phyloP scores from a whole-genome alignment of 768 basidiomycete genomes.

The Panaeolus cyanescens region DNA sequence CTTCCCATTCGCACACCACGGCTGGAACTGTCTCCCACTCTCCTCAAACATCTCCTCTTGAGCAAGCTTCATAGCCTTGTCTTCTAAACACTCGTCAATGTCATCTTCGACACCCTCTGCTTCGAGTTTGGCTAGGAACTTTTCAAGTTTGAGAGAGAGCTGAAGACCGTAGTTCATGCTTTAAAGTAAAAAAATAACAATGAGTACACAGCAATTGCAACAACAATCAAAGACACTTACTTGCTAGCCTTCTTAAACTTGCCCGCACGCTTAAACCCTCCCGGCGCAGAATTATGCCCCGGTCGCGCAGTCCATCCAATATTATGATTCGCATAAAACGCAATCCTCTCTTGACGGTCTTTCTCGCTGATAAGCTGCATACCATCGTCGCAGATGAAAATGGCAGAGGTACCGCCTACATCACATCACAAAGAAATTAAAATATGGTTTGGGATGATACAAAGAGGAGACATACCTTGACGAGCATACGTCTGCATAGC shows the following conservation, averaged over 20 bases:
- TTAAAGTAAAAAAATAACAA: slow-evolving; percentile 2
- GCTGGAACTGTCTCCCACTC: slow-evolving; percentile 52
- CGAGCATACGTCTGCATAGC: slow-evolving; percentile 88
- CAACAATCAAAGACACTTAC: slow-evolving; percentile 22
- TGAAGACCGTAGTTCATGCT: slow-evolving; percentile 78
- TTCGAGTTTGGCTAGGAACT: slow-evolving; percentile 48
- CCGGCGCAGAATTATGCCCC: slow-evolving; percentile 64
- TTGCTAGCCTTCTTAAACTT: slow-evolving; percentile 85
- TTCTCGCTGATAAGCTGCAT: slow-evolving; percentile 66
- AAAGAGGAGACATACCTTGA: slow-evolving; percentile 49
- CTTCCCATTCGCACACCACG: slow-evolving; percentile 78
- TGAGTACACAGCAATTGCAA: background rate
- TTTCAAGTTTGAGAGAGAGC: slow-evolving; percentile 65
- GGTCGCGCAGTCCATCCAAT: slow-evolving; percentile 84
- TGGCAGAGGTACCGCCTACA: slow-evolving; percentile 65
- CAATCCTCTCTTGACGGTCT: slow-evolving; percentile 63
- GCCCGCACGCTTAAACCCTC: slow-evolving; percentile 90
- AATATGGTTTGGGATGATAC: background rate
- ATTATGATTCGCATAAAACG: slow-evolving; percentile 80
- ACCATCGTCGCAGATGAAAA: slow-evolving; percentile 86
- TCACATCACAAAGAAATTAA: background rate
- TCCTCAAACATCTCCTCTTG: slow-evolving; percentile 72
- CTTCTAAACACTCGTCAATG: slow-evolving; percentile 59
- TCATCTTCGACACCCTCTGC: slow-evolving; percentile 42
- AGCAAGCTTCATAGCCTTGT: slow-evolving; percentile 71